Evolutionary conservation across 257 asterid species (phyloP).

Genomic region (Ehretia macrophylla): DNA sequence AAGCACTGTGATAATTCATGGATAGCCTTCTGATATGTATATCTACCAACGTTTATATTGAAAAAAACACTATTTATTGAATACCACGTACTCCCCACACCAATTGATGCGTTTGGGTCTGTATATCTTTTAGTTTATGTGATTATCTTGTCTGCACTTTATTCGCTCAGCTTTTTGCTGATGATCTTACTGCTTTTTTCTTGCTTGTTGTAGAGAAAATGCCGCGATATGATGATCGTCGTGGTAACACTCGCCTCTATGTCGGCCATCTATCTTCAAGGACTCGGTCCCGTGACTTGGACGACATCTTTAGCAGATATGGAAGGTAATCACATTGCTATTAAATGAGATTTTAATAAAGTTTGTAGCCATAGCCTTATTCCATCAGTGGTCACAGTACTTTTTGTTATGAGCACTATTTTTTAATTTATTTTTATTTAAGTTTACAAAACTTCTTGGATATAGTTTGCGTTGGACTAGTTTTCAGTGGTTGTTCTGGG

Average conservation of each 20-base stretch:
- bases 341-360: not conserved
- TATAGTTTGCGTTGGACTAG: not conserved
- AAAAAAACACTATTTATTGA: no score
- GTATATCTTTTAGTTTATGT: no score
- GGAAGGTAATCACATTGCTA: slow-evolving; percentile 44
- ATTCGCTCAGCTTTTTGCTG: not conserved
- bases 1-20: no score
- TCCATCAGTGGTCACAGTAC: no score
- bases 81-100: no score
- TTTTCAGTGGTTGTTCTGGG: slow-evolving; percentile 13
- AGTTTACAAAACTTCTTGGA: not conserved
- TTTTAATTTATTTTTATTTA: no score
- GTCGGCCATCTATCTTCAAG: slow-evolving; percentile 56
- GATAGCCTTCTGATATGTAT: no score
- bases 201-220: slow-evolving; percentile 29
- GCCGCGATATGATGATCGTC: slow-evolving; percentile 59
- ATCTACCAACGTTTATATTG: no score
- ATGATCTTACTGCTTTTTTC: not conserved
- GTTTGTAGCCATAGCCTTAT: not conserved
- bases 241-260: slow-evolving; percentile 46
- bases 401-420: no score
- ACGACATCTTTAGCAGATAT: slow-evolving; percentile 50
- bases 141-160: not conserved
- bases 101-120: no score
- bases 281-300: slow-evolving; percentile 57